Conservation (phyloP, 2,329 filamentous ascomycete genomes). For the Cladosporium oxysporum region DNA sequence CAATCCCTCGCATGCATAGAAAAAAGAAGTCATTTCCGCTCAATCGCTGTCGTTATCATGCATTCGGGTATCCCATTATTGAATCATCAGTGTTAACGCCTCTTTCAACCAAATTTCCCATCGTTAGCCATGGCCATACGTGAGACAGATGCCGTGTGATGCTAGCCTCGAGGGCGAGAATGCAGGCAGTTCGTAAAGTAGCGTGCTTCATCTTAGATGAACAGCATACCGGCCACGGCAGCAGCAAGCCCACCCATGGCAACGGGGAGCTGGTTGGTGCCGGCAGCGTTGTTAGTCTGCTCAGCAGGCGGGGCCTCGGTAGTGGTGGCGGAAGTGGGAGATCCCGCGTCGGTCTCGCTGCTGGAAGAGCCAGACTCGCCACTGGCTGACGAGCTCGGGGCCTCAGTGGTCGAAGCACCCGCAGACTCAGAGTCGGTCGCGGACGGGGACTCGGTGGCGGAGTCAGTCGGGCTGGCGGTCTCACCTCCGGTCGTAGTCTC, state of each 20-base stretch:
- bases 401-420: slow-evolving; percentile 13
- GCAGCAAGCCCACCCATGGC: slow-evolving; percentile 27
- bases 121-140: not conserved
- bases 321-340: slow-evolving; percentile 19
- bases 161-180: not conserved
- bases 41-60: slow-evolving; percentile 19
- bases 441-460: slow-evolving; percentile 9
- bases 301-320: slow-evolving; percentile 25
- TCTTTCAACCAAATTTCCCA: slow-evolving; percentile 7
- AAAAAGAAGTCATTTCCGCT: slow-evolving; percentile 7
- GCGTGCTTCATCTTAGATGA: slow-evolving; percentile 24
- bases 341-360: slow-evolving; percentile 21
- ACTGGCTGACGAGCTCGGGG: slow-evolving; percentile 2
- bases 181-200: not conserved
- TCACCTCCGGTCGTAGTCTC: not conserved
- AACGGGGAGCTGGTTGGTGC: slow-evolving; percentile 24
- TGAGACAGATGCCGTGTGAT: slow-evolving; percentile 2
- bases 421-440: slow-evolving; percentile 7
- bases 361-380: slow-evolving; percentile 14
- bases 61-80: slow-evolving; percentile 20
- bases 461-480: slow-evolving; percentile 11
- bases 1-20: slow-evolving; percentile 17
- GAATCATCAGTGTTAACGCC: slow-evolving; percentile 15
- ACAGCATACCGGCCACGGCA: slow-evolving; percentile 27
- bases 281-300: slow-evolving; percentile 24